These are phyloP conservation scores for Peterozyma toletana DNA, from an alignment of 805 yeast genomes.

Conservation along the genomic window DNA sequence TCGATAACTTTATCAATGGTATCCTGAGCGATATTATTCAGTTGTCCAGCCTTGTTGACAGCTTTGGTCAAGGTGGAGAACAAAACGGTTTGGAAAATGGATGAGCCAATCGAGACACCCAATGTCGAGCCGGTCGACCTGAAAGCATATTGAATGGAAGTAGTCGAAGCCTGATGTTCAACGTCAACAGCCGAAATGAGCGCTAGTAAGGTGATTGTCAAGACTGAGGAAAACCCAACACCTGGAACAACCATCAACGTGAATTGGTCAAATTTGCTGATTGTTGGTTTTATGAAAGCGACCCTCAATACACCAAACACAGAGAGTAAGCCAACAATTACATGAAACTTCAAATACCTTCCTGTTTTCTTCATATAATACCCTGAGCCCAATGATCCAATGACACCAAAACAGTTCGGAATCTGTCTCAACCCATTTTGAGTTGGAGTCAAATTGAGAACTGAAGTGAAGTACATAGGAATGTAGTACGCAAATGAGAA, in stretches of 20 bases:
- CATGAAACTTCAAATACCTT: conserved; percentile 41
- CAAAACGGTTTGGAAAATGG: conserved; percentile 47
- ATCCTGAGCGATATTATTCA: conserved; percentile 23
- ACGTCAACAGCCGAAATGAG: conserved; percentile 68
- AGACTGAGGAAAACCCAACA: conserved; percentile 47
- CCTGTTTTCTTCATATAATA: conserved; percentile 60
- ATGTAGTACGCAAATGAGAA: conserved; percentile 44
- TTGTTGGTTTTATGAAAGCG: conserved; percentile 21
- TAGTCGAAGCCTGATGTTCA: conserved; percentile 59
- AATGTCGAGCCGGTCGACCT: conserved; percentile 61
- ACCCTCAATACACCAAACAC: conserved; percentile 36
- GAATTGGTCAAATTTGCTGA: conserved; percentile 33
- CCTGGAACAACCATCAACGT: conserved; percentile 41
- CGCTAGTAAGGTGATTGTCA: conserved; percentile 60
- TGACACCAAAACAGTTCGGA: conserved; percentile 54
- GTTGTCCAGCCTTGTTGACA: conserved; percentile 25
- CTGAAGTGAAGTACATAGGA: conserved; percentile 57
- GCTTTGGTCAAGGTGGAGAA: conserved; percentile 17
- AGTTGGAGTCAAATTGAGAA: conserved; percentile 42
- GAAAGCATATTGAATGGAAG: conserved; percentile 60
- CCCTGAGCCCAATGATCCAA: conserved; percentile 60
- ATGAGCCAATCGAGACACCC: conserved; percentile 59
- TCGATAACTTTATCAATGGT: conserved; percentile 37
- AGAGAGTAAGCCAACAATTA: conserved; percentile 33
- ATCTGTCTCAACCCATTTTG: conserved; percentile 48